Conservation (phyloP, 2,329 filamentous ascomycete species). For the Mariannaea elegans region DNA sequence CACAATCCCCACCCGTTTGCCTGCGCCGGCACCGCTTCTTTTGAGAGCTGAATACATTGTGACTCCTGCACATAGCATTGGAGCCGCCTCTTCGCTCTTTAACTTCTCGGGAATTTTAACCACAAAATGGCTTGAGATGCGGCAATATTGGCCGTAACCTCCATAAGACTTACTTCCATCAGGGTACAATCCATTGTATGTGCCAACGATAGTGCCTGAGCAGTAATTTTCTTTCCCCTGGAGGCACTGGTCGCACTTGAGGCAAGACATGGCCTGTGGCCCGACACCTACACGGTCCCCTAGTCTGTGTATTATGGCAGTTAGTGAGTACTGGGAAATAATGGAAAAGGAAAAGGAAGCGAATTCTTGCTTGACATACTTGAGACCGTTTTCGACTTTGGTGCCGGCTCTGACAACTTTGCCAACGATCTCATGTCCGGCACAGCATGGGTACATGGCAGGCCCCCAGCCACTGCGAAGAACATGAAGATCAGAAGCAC, state of each 20-base stretch:
- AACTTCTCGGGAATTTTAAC: slow-evolving; percentile 79
- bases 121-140: slow-evolving; percentile 44
- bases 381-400: too few species aligned
- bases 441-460: slow-evolving; percentile 55
- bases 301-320: too few species aligned
- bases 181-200: too few species aligned
- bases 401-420: slow-evolving; percentile 53
- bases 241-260: too few species aligned
- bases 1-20: slow-evolving; percentile 77
- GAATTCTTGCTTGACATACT: too few species aligned
- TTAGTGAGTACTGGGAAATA: too few species aligned
- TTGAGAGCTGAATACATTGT: slow-evolving; percentile 81
- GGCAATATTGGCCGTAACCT: slow-evolving; percentile 57
- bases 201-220: too few species aligned
- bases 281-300: too few species aligned
- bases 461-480: slow-evolving; percentile 64
- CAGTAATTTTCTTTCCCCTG: too few species aligned
- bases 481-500: slow-evolving; percentile 67
- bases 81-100: slow-evolving; percentile 68
- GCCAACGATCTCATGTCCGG: slow-evolving; percentile 63
- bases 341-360: too few species aligned
- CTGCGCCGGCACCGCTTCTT: slow-evolving; percentile 74
- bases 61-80: slow-evolving; percentile 84
- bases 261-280: too few species aligned
- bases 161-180: slow-evolving; percentile 62